Base-by-base conservation (phyloP, 495 filamentous ascomycete species). In the Trichoderma erinaceum region DNA sequence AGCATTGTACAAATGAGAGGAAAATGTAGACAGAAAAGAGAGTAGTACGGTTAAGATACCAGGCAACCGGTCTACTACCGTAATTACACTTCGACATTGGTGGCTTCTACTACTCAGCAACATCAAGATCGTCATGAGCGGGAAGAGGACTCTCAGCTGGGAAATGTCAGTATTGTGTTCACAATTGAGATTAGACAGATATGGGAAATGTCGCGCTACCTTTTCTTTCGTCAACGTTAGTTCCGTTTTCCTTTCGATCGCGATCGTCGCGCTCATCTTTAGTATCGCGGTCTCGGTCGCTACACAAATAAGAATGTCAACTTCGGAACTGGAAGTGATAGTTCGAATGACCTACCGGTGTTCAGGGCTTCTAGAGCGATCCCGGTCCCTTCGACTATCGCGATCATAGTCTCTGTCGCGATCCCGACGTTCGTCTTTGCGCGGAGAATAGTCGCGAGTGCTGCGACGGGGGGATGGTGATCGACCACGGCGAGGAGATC, bases 81-180 rank as follows among this genome's bases (percentile, higher is more conserved):
- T 61, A 1, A 32, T 61, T 48, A 32, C 56, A 12, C 25, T 61
- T 61, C 25, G 56, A 61, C 27, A 16, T 13, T 32, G 56, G 25
- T 32, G 27, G 16, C 23, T 25, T 61, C 56, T 66, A 56, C 71
- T 90, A 97, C 86, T 98, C 95, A 76, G 93, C 95, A 77, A 93
- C 93, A 78, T 99, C 95, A 73, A 99, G 86, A 76, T 99, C 95
- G 79, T 99, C 96, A 76, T 97, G 93, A 72, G 88, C 89, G 66
- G 93, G 89, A 68, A 89, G 86, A 64, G 92, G 89, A 70, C 91
- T 89, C 63, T 94, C 91, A 76, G 89, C 79, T 75, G 86, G 48
- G 41, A n/a, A 1, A 71, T 56, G 70, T 78, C 63, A 78, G 70
- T 58, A 63, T 50, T 27, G 29, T 61, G 50, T 61, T 64, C 66